phyloP scores from a whole-genome alignment of 176 grass and related monocot species.

The Eragrostis nindensis region DNA sequence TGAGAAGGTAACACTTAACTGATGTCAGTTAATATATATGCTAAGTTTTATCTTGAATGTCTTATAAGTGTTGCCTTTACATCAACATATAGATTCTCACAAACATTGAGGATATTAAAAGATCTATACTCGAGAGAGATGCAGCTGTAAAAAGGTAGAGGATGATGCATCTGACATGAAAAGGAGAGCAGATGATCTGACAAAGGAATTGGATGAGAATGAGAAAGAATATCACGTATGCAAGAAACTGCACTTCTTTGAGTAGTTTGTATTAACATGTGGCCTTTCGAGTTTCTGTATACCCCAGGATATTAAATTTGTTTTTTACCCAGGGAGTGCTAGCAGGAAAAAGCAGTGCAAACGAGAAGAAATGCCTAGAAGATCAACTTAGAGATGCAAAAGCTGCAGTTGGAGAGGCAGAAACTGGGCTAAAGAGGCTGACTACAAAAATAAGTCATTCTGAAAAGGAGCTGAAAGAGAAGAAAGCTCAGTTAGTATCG shows the following conservation, averaged over 20 bases:
- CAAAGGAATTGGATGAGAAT: conserved; percentile 66
- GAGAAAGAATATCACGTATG: conserved; percentile 94
- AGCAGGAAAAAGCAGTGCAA: conserved; percentile 86
- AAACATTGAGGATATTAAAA: conserved; percentile 89
- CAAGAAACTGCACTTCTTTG: neutral
- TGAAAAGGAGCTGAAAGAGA: conserved; percentile 87
- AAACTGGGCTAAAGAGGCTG: conserved; percentile 82
- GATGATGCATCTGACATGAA: conserved; percentile 75
- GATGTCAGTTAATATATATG: conserved; percentile 7
- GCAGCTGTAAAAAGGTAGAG: conserved; percentile 75
- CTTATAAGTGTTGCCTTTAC: conserved; percentile 17
- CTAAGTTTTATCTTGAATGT: conserved; percentile 24
- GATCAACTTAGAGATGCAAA: conserved; percentile 98
- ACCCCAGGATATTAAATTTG: conserved; percentile 26
- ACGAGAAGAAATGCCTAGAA: conserved; percentile 96
- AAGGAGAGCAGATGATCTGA: conserved; percentile 69
- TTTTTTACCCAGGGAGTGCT: conserved; percentile 73
- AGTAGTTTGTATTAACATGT: conserved; percentile 26
- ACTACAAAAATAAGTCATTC: conserved; percentile 83
- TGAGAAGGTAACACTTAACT: conserved; percentile 65
- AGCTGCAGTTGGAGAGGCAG: conserved; percentile 84
- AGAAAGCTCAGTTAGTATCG: conserved; percentile 67
- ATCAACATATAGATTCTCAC: conserved; percentile 57
- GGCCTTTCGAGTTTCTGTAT: conserved; percentile 19
- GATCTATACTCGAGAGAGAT: conserved; percentile 70